Conservation (phyloP, 2,329 filamentous ascomycete species). For the Zymoseptoria passerinii region DNA sequence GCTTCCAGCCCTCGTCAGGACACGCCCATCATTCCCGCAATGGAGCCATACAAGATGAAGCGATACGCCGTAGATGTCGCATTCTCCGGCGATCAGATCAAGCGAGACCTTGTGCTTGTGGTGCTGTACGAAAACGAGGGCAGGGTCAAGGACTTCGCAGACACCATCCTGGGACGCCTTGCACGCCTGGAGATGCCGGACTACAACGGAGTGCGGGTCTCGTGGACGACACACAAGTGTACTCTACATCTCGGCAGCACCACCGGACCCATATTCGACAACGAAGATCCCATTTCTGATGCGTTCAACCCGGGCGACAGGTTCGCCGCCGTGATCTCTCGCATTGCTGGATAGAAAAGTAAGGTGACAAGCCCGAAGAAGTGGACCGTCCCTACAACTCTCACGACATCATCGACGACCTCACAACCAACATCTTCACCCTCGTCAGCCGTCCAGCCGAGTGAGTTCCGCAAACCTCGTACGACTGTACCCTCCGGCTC, state of each 20-base stretch:
- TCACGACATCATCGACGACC: too few relatives aligned
- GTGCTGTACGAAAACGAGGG: constrained; percentile 14
- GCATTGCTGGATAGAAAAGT: too few relatives aligned
- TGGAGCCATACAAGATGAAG: too few relatives aligned
- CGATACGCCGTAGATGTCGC: constrained; percentile 21
- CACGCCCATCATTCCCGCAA: background rate
- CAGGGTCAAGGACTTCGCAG: constrained; percentile 7
- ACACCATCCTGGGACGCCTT: constrained; percentile 16
- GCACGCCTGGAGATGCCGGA: constrained; percentile 11
- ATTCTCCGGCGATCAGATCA: constrained; percentile 2
- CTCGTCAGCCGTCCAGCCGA: too few relatives aligned
- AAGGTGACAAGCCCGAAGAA: too few relatives aligned
- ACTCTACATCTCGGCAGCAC: constrained; percentile 21
- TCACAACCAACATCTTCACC: too few relatives aligned
- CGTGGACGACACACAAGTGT: constrained; percentile 11
- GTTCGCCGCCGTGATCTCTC: constrained; percentile 19
- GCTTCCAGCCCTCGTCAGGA: background rate
- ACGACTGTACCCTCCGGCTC: too few relatives aligned
- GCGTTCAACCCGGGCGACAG: constrained; percentile 18
- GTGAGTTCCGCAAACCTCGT: too few relatives aligned
- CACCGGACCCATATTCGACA: constrained; percentile 24
- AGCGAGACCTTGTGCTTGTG: constrained; percentile 10
- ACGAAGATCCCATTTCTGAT: constrained; percentile 22
- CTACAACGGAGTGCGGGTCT: constrained; percentile 4
- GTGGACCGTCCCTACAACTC: too few relatives aligned